Evolutionary conservation across 441 rosid genomes (phyloP).

Genomic region (Rhodomyrtus psidioides): DNA sequence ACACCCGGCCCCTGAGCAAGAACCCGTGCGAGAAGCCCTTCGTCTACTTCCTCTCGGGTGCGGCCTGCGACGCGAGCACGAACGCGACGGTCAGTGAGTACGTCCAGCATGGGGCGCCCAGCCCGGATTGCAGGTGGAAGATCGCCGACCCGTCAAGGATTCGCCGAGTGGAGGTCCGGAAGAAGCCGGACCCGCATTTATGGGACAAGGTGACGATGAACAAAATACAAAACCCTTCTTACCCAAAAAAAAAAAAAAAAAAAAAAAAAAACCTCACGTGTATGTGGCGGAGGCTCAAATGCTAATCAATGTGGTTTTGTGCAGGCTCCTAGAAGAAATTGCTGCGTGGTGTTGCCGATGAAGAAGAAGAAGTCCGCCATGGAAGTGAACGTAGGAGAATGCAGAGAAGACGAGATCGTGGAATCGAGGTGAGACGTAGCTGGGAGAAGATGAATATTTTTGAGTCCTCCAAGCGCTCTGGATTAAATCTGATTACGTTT

Average conservation of each 20-base stretch:
- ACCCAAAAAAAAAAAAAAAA: too few relatives aligned
- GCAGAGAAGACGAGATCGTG: conserved; percentile 2
- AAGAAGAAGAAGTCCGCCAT: not conserved
- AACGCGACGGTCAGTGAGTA: not conserved
- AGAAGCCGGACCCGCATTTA: not conserved
- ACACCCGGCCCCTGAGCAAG: not conserved
- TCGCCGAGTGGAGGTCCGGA: not conserved
- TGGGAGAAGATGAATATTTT: not conserved
- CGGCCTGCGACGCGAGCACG: not conserved
- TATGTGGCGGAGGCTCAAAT: not conserved
- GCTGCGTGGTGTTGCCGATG: conserved; percentile 3
- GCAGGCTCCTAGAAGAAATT: conserved; percentile 12
- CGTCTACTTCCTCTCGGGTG: not conserved
- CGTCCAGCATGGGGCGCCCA: not conserved
- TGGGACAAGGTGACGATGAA: conserved; percentile 4
- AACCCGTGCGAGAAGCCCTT: conserved; percentile 1
- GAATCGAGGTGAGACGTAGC: not conserved
- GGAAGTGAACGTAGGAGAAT: conserved; percentile 3
- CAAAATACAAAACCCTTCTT: not conserved
- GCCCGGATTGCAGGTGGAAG: conserved; percentile 1
- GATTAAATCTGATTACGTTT: not conserved
- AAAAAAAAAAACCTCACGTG: too few relatives aligned
- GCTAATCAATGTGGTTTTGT: not conserved
- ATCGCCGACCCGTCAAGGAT: not conserved
- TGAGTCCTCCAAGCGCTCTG: not conserved